phyloP scores from a whole-genome alignment of 148 eudicot genomes.

The Chenopodium quinoa region DNA sequence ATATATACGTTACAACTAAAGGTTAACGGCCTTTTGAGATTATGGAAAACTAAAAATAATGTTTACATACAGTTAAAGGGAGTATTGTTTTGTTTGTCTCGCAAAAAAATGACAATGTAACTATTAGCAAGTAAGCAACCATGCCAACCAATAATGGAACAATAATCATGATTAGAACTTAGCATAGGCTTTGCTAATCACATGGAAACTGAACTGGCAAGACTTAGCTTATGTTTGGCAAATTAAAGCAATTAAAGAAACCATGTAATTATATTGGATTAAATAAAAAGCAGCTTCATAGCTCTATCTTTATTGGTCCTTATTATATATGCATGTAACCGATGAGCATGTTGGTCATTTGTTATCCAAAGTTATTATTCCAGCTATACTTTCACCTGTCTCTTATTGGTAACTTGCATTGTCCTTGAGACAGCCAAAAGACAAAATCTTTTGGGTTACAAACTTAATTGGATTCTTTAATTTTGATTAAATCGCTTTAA shows the following conservation, averaged over 20 bases:
- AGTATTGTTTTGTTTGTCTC: too few relatives aligned
- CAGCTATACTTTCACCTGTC: neutral
- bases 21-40: too few relatives aligned
- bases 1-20: too few relatives aligned
- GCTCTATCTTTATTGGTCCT: slow-evolving; percentile 11
- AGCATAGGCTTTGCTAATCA: neutral
- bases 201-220: neutral
- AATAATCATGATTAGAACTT: neutral
- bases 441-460: slow-evolving; percentile 16
- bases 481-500: neutral
- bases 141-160: too few relatives aligned
- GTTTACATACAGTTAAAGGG: too few relatives aligned
- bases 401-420: neutral
- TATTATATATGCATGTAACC: neutral
- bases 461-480: neutral
- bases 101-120: too few relatives aligned
- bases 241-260: neutral
- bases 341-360: slow-evolving; percentile 19
- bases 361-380: neutral
- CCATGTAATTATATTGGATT: neutral
- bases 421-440: slow-evolving; percentile 3
- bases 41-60: too few relatives aligned
- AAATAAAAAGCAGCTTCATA: neutral
- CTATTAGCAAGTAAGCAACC: too few relatives aligned
- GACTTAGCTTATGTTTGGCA: neutral